Evolutionary conservation across 1,284 basidiomycete species (phyloP).

Genomic region (Vanrija sp.): DNA sequence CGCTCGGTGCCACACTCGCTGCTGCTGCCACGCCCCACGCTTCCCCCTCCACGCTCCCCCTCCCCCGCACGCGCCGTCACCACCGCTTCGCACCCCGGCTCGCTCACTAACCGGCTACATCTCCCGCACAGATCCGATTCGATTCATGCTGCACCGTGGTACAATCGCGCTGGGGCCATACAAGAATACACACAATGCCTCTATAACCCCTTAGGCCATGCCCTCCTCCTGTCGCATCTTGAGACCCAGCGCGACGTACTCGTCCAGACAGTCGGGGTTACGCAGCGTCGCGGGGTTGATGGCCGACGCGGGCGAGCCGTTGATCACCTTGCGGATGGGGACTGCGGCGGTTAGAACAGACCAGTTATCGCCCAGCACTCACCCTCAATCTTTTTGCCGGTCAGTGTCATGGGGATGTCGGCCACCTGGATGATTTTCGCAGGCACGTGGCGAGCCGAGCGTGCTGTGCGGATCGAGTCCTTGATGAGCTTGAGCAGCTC

Average conservation of each 20-base stretch:
- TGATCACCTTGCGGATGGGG: slow-evolving; percentile 59
- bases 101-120: too few relatives aligned
- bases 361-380: slow-evolving; percentile 15
- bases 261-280: slow-evolving; percentile 68
- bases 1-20: too few relatives aligned
- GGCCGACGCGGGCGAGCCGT: slow-evolving; percentile 65
- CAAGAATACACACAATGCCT: background rate
- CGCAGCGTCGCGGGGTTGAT: slow-evolving; percentile 73
- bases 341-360: slow-evolving; percentile 14
- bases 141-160: too few relatives aligned
- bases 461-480: slow-evolving; percentile 60
- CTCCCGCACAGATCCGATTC: too few relatives aligned
- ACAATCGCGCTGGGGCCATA: too few relatives aligned
- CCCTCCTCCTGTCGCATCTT: slow-evolving; percentile 52
- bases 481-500: slow-evolving; percentile 61
- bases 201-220: slow-evolving; percentile 22
- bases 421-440: slow-evolving; percentile 62
- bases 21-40: too few relatives aligned
- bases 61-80: too few relatives aligned
- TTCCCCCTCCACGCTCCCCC: too few relatives aligned
- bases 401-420: slow-evolving; percentile 79
- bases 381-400: slow-evolving; percentile 78
- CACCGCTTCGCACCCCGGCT: too few relatives aligned
- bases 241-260: slow-evolving; percentile 61
- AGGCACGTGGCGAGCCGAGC: slow-evolving; percentile 72